Base-by-base conservation (phyloP, 305 asterid species). In the Solanum hybrid region DNA sequence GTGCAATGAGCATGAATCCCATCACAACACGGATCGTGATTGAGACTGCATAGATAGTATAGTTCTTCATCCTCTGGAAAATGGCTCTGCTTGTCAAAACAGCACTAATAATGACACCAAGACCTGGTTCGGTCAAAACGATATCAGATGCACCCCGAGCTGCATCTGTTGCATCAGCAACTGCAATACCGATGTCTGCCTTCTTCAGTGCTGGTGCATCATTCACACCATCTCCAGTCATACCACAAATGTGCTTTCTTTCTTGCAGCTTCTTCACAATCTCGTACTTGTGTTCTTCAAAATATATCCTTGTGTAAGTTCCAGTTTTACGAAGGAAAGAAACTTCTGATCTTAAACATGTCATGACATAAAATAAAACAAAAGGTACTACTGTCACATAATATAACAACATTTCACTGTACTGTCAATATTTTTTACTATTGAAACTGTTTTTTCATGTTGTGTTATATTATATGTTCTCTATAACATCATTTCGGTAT, bases 141-240 rank as follows among this genome's bases (percentile, higher is more conserved):
- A 97, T 96, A 94, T 97, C 99, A 0, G 99, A 96, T 6, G 99
- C 99, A 9, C 99, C 22, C 88, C 99, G 88, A 2, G 98, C 99
- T 2, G 99, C 99, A 87, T 97, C 99, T 5, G 99, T 97, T 31
- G 99, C 98, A 83, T 97, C 99, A 0, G 95, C 99, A 7, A 97
- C 99, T 11, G 99, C 99, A 20, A 97, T 97, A 26, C 99, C 99
- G 9, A 97, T 96, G 79, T 97, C 99, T 0, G 99, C 99, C 92
- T 91, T 96, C 90, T 97, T 97, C 5, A 97, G 89, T 13, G 99
- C 99, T 3, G 99, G 99, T 3, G 99, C 99, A 45, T 97, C 99
- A 85, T 97, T 97, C 89, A 97, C 99, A 79, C 99, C 99, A 89
- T 97, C 99, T 51, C 99, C 99, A 0, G 99, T 97, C 99, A 97